phyloP scores from a whole-genome alignment of 2,329 filamentous ascomycete genomes.

The Ophiostoma perfectum region DNA sequence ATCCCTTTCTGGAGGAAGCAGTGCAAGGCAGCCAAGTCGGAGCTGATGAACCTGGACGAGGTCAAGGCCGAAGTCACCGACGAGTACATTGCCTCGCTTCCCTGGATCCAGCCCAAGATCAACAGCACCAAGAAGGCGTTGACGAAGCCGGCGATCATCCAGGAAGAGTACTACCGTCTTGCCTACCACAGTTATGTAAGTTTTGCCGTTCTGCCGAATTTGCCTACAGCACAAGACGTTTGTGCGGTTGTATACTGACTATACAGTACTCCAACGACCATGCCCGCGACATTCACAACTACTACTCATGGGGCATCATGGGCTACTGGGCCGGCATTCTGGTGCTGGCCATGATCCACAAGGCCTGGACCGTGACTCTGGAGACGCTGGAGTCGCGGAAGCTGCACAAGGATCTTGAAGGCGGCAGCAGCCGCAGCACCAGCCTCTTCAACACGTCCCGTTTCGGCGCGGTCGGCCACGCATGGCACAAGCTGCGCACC shows the following conservation, averaged over 20 bases:
- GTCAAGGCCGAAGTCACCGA: slow-evolving; percentile 1
- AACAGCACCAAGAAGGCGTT: slow-evolving; percentile 15
- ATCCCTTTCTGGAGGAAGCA: slow-evolving; percentile 7
- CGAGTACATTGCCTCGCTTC: slow-evolving; percentile 10
- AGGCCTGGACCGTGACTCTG: neutral
- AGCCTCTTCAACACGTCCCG: neutral
- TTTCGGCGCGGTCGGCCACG: neutral
- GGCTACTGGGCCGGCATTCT: slow-evolving; percentile 13
- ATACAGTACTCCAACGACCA: neutral
- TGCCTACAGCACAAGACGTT: too few species aligned
- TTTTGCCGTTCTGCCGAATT: neutral
- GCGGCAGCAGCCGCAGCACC: neutral
- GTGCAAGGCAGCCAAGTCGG: slow-evolving; percentile 9
- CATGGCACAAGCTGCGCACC: slow-evolving; percentile 11
- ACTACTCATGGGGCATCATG: slow-evolving; percentile 11
- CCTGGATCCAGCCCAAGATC: slow-evolving; percentile 5
- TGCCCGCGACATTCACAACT: neutral
- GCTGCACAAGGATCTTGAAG: slow-evolving; percentile 12
- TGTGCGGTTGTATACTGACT: neutral
- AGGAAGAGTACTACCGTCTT: slow-evolving; percentile 10
- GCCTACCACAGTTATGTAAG: slow-evolving; percentile 12
- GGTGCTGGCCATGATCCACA: slow-evolving; percentile 13
- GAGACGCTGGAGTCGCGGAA: neutral
- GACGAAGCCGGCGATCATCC: slow-evolving; percentile 1
- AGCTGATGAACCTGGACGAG: slow-evolving; percentile 9